These are phyloP conservation scores for Diaporthe vaccinii DNA, from an alignment of 2,329 filamentous ascomycete species.

Conservation along the genomic window DNA sequence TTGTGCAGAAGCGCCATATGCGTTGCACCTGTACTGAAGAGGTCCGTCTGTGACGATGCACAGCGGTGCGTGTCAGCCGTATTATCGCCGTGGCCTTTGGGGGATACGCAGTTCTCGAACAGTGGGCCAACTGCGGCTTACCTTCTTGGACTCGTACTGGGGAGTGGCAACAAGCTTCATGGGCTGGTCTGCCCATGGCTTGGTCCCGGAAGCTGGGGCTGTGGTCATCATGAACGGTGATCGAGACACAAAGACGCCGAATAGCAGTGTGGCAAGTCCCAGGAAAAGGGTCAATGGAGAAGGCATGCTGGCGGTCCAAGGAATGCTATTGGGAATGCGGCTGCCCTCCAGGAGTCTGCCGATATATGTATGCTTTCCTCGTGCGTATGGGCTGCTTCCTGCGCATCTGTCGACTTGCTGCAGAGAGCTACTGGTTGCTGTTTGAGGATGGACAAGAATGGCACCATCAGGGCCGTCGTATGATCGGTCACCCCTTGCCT, in stretches of 20 bases:
- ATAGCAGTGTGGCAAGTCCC: constrained; percentile 49
- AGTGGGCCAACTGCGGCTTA: constrained; percentile 42
- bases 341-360: constrained; percentile 30
- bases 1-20: constrained; percentile 75
- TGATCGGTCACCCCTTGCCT: constrained; percentile 19
- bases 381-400: constrained; percentile 5
- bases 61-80: constrained; percentile 1
- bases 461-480: constrained; percentile 28
- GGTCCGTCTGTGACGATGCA: constrained; percentile 60
- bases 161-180: constrained; percentile 68
- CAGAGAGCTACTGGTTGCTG: constrained; percentile 12
- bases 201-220: constrained; percentile 46
- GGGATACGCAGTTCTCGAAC: background rate
- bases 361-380: constrained; percentile 5
- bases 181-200: constrained; percentile 67
- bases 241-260: constrained; percentile 53
- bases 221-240: constrained; percentile 57
- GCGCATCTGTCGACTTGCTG: constrained; percentile 16
- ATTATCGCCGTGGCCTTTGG: background rate
- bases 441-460: background rate
- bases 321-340: background rate
- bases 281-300: constrained; percentile 46
- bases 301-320: constrained; percentile 33
- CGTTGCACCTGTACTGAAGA: constrained; percentile 70
- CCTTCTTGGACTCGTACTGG: constrained; percentile 65